Evolutionary conservation across 2,329 filamentous ascomycete species (phyloP), one percentile per base, ranked within the genome.

Genomic region (Stromatinia cepivora): DNA sequence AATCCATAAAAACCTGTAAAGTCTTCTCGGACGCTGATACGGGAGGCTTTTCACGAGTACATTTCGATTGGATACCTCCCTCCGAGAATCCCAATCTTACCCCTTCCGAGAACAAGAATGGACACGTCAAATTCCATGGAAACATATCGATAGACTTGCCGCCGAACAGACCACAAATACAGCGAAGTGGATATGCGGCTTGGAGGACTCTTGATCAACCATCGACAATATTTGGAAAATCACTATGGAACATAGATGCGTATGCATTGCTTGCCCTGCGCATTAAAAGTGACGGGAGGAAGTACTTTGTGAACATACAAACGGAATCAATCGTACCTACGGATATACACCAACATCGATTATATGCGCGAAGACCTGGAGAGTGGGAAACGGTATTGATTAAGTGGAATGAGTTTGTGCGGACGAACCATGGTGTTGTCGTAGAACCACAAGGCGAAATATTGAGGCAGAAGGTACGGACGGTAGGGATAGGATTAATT

Each of bases 321-420:
- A 97, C 94, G 4, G 94, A 99, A 78, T 92, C 92, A 1, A 90
- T 99, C 68, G 92, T 97, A 61, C 92, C 93, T 15, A 94, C 93
- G n/a, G 95, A 99, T 79, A 84, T 99, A 72, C 95, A 98, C 80
- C 95, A 99, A 79, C 95, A 99, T 80, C 85, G 95, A 63, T 81
- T 99, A 6, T 97, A 93, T 75, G 86, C 90, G 11, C 90, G 89
- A 76, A 87, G 87, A 11, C 89, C 92, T 0, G 93, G 93, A 0
- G 86, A 94, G 76, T 99, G 95, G 95, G 94, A 99, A 84, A 97
- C 95, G 1, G 87, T 97, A n/a, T 80, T 96, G 59, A 90, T 99
- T 72, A 91, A 91, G 72, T 95, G 94, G 86, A 90, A 90, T 75
- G 93, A 97, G 73, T 98, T 99, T 81, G 94, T 99, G 70, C 86